These are phyloP conservation scores for Apiotrichum siamense DNA, from an alignment of 1,284 basidiomycete genomes.

Conservation along the genomic window DNA sequence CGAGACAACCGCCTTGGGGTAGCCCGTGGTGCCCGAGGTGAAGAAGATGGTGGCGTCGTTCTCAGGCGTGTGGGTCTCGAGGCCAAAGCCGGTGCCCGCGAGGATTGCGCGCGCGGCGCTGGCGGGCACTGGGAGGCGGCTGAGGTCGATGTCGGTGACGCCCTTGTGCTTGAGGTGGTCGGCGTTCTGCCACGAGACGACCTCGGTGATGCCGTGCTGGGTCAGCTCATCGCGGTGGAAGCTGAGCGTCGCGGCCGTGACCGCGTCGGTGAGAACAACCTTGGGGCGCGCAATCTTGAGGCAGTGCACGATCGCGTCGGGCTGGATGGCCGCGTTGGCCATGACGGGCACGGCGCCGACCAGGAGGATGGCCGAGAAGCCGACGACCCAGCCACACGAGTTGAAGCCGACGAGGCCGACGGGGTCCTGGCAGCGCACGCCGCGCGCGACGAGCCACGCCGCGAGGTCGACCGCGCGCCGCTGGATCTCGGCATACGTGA, in stretches of 20 bases:
- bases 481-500: slow-evolving; percentile 29
- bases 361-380: slow-evolving; percentile 34
- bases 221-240: neutral
- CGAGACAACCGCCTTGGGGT: slow-evolving; percentile 36
- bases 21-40: slow-evolving; percentile 33
- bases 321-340: slow-evolving; percentile 32
- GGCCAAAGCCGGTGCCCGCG: slow-evolving; percentile 6
- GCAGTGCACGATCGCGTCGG: slow-evolving; percentile 21
- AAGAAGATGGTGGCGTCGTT: slow-evolving; percentile 39
- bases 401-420: slow-evolving; percentile 39
- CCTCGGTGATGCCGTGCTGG: neutral
- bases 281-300: slow-evolving; percentile 25
- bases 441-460: slow-evolving; percentile 29
- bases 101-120: neutral
- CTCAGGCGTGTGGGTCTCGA: slow-evolving; percentile 26
- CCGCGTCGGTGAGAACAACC: slow-evolving; percentile 34
- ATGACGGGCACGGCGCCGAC: slow-evolving; percentile 38
- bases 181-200: slow-evolving; percentile 9
- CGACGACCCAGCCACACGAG: slow-evolving; percentile 25
- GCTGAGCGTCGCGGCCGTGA: slow-evolving; percentile 6
- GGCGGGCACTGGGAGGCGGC: neutral
- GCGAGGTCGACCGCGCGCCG: slow-evolving; percentile 23
- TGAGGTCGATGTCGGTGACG: slow-evolving; percentile 5
- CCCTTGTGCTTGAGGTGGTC: slow-evolving; percentile 6
- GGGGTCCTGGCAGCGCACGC: slow-evolving; percentile 24